Percentiles rank a stretch among this genome's conserved stretches.
phyloP scores from a whole-genome alignment of 768 basidiomycete species.

The Kwoniella sp. region DNA sequence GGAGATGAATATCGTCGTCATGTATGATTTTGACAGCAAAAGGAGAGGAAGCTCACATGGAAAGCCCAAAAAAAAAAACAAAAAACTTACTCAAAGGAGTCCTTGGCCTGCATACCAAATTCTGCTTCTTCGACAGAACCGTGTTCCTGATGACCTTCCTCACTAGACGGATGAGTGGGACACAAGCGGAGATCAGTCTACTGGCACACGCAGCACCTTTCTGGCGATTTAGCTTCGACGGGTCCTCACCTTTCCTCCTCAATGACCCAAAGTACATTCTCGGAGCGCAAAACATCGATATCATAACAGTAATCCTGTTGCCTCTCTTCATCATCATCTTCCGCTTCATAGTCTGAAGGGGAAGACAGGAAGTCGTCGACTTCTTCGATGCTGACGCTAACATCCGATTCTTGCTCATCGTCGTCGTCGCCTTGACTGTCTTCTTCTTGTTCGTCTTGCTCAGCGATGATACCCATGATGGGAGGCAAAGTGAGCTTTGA shows the following conservation, averaged over 20 bases:
- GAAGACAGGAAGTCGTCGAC: not conserved
- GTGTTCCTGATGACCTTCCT: not conserved
- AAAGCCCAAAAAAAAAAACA: no score
- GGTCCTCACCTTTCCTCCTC: constrained; percentile 9
- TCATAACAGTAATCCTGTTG: not conserved
- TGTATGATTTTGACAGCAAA: no score
- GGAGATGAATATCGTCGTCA: no score
- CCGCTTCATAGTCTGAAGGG: not conserved
- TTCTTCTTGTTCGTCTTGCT: constrained; percentile 10
- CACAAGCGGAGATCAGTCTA: not conserved
- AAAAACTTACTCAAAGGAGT: not conserved
- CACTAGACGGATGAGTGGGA: not conserved
- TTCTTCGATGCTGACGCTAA: constrained; percentile 6
- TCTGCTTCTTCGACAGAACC: not conserved
- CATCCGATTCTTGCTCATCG: not conserved
- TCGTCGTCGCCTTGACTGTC: not conserved
- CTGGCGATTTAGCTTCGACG: not conserved
- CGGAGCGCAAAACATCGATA: not conserved
- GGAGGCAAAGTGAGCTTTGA: constrained; percentile 20
- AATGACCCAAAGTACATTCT: constrained; percentile 8
- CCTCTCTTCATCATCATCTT: not conserved
- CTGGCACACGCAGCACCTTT: no score
- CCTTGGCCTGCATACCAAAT: not conserved
- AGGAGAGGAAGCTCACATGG: not conserved
- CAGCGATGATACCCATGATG: constrained; percentile 17